Base-by-base conservation (phyloP, 371 early-diverging fungal genomes). In the Circinella minor region DNA sequence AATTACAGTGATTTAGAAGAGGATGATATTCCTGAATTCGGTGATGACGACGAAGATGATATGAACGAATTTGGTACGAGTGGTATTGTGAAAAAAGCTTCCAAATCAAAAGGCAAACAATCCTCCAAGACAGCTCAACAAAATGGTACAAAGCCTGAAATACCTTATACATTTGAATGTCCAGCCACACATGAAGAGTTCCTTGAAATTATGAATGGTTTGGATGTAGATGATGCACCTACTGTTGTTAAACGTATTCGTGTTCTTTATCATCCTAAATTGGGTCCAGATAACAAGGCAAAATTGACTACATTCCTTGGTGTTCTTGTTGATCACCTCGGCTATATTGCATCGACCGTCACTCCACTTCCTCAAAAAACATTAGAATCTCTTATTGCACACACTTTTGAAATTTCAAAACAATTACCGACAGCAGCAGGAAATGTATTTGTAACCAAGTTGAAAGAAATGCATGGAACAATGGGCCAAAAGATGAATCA, bases 101-200 rank as follows among this genome's bases (percentile, higher is more conserved):
- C 74, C 14, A 61, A 68, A 6, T 75, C 72, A 60, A 4, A 73
- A 14, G 39, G 38, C n/a, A 74, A 77, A 49, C 15, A 67, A 11
- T 73, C 68, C 15, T 36, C 65, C 6, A 11, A 11, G 6, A 43
- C 43, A 63, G 55, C 36, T 68, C 37, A 27, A 64, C 78, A 75
- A 57, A 76, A 67, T 54, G 55, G 61, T 57, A 81, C 76, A 62
- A 70, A 61, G 48, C 74, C 67, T 7, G 93, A 92, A 68, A 77
- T 96, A 36, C 96, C 96, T 0, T 98, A 78, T 72, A 94, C 93
- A 7, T 95, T 96, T 74, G 81, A 88, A 10, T 93, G 94, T 57
- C 97, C 98, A 5, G 78, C 79, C 0, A 84, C 89, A 7, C 88
- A 90, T 68, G 82, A 81, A 17, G 88, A 89, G 51, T 90, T 94